phyloP scores from a whole-genome alignment of 208 protist species.

The Herpetomonas muscarum region DNA sequence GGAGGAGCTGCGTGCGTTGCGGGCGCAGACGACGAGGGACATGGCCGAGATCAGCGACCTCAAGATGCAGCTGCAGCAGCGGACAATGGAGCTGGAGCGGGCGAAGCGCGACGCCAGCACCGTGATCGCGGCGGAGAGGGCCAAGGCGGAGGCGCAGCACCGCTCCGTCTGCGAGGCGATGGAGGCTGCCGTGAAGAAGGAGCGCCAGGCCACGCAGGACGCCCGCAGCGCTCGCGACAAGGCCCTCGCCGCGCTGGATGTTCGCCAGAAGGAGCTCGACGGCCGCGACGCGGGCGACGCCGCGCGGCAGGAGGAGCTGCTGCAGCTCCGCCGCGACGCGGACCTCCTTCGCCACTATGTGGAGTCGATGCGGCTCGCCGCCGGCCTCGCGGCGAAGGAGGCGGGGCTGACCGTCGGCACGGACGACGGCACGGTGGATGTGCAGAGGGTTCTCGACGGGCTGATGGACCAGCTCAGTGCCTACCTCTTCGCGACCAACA shows the following conservation, averaged over 20 bases:
- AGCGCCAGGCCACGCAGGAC: constrained; percentile 34
- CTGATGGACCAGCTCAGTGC: constrained; percentile 32
- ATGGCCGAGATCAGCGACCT: constrained; percentile 29
- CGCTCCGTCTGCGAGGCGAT: constrained; percentile 18
- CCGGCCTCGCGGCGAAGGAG: constrained; percentile 26
- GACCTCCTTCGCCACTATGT: constrained; percentile 32
- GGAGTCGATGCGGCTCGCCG: constrained; percentile 23
- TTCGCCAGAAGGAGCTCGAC: constrained; percentile 27
- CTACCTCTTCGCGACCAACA: constrained; percentile 25
- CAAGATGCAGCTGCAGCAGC: constrained; percentile 38
- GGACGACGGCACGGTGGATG: constrained; percentile 6
- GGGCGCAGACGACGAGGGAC: constrained; percentile 25
- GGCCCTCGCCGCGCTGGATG: constrained; percentile 31
- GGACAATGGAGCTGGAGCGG: constrained; percentile 32
- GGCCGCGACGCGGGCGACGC: constrained; percentile 19
- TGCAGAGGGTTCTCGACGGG: constrained; percentile 30
- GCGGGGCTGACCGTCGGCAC: constrained; percentile 10
- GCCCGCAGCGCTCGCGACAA: constrained; percentile 42
- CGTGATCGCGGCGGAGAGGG: background rate
- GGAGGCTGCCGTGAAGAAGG: constrained; percentile 24
- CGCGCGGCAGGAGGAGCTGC: constrained; percentile 20
- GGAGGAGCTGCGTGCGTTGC: constrained; percentile 37
- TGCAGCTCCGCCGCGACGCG: constrained; percentile 14
- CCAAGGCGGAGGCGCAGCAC: constrained; percentile 12
- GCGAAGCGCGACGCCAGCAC: constrained; percentile 15